These are phyloP conservation scores for Colletotrichum sp. DNA, from an alignment of 2,329 filamentous ascomycete genomes.

Conservation along the genomic window DNA sequence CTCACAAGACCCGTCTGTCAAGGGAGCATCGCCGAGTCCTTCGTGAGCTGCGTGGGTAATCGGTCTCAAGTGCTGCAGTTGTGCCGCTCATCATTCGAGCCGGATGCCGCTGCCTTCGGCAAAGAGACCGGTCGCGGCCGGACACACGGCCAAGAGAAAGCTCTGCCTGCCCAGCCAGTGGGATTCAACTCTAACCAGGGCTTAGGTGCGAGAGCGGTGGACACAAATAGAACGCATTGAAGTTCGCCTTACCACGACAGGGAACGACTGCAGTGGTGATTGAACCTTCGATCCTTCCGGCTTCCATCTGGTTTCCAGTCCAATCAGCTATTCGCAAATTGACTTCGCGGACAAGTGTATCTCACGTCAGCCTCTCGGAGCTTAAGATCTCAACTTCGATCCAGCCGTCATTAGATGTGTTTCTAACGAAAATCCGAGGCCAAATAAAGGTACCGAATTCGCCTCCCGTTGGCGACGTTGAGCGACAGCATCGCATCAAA, in stretches of 20 bases:
- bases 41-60: not conserved
- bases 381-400: not conserved
- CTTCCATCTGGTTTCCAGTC: not conserved
- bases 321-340: not conserved
- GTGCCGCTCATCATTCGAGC: not conserved
- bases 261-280: not conserved
- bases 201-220: not conserved
- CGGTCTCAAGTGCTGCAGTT: not conserved
- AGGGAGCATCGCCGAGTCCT: not conserved
- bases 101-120: not conserved
- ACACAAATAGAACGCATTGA: not conserved
- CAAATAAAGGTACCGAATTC: not conserved
- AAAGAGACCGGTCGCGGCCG: not conserved
- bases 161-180: not conserved
- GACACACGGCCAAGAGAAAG: not conserved
- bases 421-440: not conserved
- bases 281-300: not conserved
- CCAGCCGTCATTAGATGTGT: not conserved
- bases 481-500: not conserved
- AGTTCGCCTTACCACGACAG: not conserved
- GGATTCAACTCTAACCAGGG: not conserved
- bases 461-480: not conserved
- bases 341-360: not conserved
- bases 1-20: not conserved
- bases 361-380: not conserved